Evolutionary conservation across 495 filamentous ascomycete genomes (phyloP).

Genomic region (Rostrohypoxylon terebratum): DNA sequence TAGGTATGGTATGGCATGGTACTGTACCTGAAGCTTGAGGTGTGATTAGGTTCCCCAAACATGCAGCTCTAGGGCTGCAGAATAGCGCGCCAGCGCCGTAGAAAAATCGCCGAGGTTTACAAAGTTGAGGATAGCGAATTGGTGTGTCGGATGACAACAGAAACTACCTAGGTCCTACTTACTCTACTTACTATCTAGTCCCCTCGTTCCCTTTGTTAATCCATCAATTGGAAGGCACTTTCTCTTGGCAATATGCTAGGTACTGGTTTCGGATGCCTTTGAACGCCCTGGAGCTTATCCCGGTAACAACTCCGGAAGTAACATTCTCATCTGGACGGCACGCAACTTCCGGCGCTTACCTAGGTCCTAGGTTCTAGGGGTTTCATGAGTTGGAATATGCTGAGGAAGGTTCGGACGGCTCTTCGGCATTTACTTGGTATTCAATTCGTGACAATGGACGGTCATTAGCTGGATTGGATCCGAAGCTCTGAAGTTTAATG

Average conservation of each 20-base stretch:
- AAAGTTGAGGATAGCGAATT: not conserved
- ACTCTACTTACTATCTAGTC: not conserved
- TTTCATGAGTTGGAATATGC: constrained; percentile 21
- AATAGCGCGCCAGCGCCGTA: not conserved
- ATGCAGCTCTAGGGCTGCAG: constrained; percentile 14
- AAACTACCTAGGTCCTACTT: not conserved
- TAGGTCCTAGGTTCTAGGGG: no score
- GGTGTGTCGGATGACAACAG: constrained; percentile 18
- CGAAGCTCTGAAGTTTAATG: constrained; percentile 15
- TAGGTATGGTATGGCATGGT: no score
- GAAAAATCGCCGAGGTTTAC: constrained; percentile 28
- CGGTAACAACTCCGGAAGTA: not conserved
- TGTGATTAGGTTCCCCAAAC: not conserved
- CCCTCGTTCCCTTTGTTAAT: not conserved
- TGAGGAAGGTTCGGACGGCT: constrained; percentile 13
- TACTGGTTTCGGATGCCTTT: constrained; percentile 18
- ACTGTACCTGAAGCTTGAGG: not conserved
- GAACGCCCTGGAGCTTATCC: not conserved
- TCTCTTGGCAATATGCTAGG: not conserved
- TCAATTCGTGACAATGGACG: constrained; percentile 8
- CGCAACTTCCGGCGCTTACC: constrained; percentile 14
- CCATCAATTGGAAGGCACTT: not conserved
- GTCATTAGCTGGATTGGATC: constrained; percentile 1
- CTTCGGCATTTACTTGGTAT: constrained; percentile 43
- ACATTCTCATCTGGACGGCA: constrained; percentile 1